A percentile compares a stretch with the other conserved stretches of the same genome.
These are phyloP conservation scores for Spongispora temasekensis DNA, from an alignment of 1,284 basidiomycete species.

Conservation along the genomic window DNA sequence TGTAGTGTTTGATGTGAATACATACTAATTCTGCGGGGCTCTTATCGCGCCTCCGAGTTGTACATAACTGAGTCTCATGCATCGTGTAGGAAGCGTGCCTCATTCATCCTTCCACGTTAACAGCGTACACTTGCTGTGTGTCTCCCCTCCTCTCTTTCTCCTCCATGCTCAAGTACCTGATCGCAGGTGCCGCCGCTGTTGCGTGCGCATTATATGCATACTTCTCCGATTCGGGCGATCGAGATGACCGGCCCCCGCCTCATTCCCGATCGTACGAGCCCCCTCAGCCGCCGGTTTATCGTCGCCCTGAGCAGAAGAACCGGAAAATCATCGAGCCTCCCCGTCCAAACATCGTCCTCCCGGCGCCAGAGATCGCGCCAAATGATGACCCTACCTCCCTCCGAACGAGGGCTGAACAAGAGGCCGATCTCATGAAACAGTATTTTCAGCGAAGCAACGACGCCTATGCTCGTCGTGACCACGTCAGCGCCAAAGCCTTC, in stretches of 20 bases:
- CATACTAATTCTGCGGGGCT: background rate
- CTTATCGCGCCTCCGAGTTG: background rate
- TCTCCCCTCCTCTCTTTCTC: background rate
- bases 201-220: slow-evolving; percentile 9
- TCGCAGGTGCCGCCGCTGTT: slow-evolving; percentile 9
- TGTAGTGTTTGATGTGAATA: no score
- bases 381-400: slow-evolving; percentile 67
- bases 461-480: slow-evolving; percentile 72
- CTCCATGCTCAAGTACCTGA: slow-evolving; percentile 22
- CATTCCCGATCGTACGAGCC: background rate
- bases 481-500: slow-evolving; percentile 81
- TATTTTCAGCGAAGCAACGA: slow-evolving; percentile 62
- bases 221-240: slow-evolving; percentile 9
- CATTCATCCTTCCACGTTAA: background rate
- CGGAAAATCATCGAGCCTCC: background rate
- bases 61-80: background rate
- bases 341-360: background rate
- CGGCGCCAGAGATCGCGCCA: background rate
- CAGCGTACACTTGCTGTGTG: slow-evolving; percentile 9
- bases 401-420: slow-evolving; percentile 69
- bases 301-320: slow-evolving; percentile 9
- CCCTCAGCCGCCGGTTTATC: background rate
- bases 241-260: slow-evolving; percentile 9
- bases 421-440: slow-evolving; percentile 72
- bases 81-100: background rate